Percentiles rank a stretch among this genome's conserved stretches.
Evolutionary conservation across 202 grass and related monocot genomes (phyloP).

Genomic region (Miscanthus sacchariflorus): DNA sequence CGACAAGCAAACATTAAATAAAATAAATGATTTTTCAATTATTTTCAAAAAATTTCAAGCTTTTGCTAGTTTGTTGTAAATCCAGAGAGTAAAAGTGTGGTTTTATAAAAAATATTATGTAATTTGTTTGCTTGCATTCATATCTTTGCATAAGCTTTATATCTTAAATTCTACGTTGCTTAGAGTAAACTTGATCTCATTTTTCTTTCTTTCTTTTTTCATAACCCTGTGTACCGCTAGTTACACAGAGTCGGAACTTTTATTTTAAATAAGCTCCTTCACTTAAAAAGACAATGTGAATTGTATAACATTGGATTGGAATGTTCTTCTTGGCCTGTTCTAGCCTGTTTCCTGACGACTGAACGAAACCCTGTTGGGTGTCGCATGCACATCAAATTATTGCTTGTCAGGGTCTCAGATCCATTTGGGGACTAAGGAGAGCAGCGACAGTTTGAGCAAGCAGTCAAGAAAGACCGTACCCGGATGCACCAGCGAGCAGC

Average conservation of each 20-base stretch:
- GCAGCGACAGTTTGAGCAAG: not conserved
- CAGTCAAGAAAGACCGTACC: conserved; percentile 9
- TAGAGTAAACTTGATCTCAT: no score
- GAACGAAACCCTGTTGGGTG: not conserved
- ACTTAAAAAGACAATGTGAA: no score
- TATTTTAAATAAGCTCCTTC: no score
- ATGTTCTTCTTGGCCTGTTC: conserved; percentile 18
- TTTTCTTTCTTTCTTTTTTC: no score
- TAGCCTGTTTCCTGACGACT: not conserved
- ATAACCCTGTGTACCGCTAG: no score
- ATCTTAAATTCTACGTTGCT: no score
- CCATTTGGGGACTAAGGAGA: conserved; percentile 31
- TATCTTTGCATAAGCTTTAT: no score
- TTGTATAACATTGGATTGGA: conserved; percentile 23
- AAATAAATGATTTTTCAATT: no score
- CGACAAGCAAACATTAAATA: not conserved
- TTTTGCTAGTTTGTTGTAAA: not conserved
- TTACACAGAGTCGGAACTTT: no score
- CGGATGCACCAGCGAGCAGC: not conserved
- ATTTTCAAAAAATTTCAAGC: not conserved
- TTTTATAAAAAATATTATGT: no score
- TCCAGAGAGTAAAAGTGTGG: no score
- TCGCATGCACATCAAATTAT: conserved; percentile 36
- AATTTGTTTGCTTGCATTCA: no score
- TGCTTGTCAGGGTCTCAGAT: conserved; percentile 25